Evolutionary conservation across 164 flowering plant genomes (phyloP).

Genomic region (Umbellularia californica): DNA sequence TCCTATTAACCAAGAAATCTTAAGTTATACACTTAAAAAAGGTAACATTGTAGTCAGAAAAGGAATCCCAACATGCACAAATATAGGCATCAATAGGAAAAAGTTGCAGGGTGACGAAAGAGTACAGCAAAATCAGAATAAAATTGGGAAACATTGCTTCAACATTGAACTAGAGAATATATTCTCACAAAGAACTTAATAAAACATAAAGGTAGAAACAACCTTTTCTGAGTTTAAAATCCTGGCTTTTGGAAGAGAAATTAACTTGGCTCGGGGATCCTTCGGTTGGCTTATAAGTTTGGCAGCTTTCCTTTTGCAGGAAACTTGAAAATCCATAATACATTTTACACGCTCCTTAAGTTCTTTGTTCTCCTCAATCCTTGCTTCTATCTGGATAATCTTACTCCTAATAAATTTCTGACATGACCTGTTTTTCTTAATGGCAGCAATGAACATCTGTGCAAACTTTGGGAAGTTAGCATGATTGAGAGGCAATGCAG

Average conservation of each 20-base stretch:
- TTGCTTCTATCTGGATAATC: slow-evolving; percentile 68
- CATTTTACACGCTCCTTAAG: slow-evolving; percentile 54
- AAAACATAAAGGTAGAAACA: slow-evolving; percentile 3
- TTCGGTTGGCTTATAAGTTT: slow-evolving; percentile 50
- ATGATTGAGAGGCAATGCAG: slow-evolving; percentile 18
- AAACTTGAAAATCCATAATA: slow-evolving; percentile 60
- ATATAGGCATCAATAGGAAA: neutral
- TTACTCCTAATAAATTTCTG: slow-evolving; percentile 67
- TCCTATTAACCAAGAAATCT: too few relatives aligned
- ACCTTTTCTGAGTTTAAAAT: slow-evolving; percentile 40
- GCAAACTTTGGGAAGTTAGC: slow-evolving; percentile 59
- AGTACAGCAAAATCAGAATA: neutral
- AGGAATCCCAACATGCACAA: neutral
- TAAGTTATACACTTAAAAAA: too few relatives aligned
- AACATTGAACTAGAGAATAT: neutral
- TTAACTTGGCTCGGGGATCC: slow-evolving; percentile 65
- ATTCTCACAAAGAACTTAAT: neutral
- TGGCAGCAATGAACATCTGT: slow-evolving; percentile 61
- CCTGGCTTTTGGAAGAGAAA: slow-evolving; percentile 41
- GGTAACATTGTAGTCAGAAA: neutral
- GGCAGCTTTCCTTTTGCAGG: slow-evolving; percentile 55
- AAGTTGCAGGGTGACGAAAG: neutral
- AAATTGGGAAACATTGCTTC: neutral
- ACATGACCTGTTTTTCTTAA: slow-evolving; percentile 78
- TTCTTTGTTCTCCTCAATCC: slow-evolving; percentile 64